Evolutionary conservation across 2,329 filamentous ascomycete genomes (phyloP), one percentile per base, ranked within the genome.

Genomic region (Macroventuria anomochaeta): DNA sequence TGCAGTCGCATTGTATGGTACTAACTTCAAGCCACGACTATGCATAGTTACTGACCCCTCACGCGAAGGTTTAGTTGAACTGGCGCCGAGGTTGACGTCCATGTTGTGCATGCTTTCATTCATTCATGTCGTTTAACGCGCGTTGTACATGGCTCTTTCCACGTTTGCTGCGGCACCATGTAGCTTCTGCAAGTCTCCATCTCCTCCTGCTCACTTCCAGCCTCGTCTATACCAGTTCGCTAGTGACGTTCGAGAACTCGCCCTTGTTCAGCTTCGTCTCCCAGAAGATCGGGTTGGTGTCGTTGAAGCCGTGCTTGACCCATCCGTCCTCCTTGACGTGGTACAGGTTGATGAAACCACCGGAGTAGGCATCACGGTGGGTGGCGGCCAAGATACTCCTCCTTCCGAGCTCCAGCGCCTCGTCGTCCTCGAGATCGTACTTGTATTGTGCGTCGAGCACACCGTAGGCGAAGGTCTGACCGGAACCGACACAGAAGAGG

Each of bases 261-360:
- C 93, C 93, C 86, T 96, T 96, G 77, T 96, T 89, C 72, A 99
- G 80, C 87, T 99, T 99, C 42, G 93, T 97, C 83, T 96, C 89
- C 95, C 95, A 99, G 88, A 99, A 99, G 74, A 97, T 96, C 37
- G 93, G 93, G 82, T 97, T 97, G 67, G 93, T 97, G 78, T 99
- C 95, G 65, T 83, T 92, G 84, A 99, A 99, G 59, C 95, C 95
- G 74, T 97, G 93, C 85, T 96, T 96, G 71, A 96, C 93, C 95
- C 95, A 99, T 68, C 95, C 95, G 61, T 92, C 89, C 82, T 99
- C 93, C 87, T 97, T 97, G 75, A 99, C 93, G 73, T 99, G 95
- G 80, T 99, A 99, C 73, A 97, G 76, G 81, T 99, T 99, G 84
- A 99, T 97, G 81, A 86, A 97, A 64, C 95, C 95, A 82, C 95